phyloP scores from a whole-genome alignment of 148 eudicot genomes.

The Tetragonia tetragonoides region DNA sequence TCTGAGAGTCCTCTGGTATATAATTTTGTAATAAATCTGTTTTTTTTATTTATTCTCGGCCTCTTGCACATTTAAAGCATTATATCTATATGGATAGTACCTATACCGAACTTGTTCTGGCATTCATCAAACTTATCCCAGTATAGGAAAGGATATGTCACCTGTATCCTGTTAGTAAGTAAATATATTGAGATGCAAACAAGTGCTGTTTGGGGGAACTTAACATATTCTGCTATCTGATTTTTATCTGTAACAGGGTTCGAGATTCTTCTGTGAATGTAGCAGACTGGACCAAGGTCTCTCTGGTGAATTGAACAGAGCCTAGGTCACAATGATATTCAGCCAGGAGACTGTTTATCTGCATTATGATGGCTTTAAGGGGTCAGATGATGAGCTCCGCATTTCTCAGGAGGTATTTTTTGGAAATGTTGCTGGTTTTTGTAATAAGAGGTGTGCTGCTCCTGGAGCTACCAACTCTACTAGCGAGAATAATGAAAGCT shows the following conservation, averaged over 20 bases:
- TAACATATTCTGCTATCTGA: slow-evolving; percentile 1
- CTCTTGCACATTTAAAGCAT: not conserved
- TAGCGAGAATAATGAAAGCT: slow-evolving; percentile 35
- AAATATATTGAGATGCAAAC: not conserved
- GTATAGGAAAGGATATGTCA: not conserved
- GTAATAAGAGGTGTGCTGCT: slow-evolving; percentile 36
- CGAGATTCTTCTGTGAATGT: not conserved
- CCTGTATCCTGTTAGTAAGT: not conserved
- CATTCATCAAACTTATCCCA: not conserved
- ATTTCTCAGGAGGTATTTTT: slow-evolving; percentile 66
- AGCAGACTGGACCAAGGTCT: not conserved
- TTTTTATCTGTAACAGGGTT: slow-evolving; percentile 19
- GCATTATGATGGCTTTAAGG: slow-evolving; percentile 70
- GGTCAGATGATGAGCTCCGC: slow-evolving; percentile 53
- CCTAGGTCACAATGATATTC: slow-evolving; percentile 20
- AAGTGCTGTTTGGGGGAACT: not conserved
- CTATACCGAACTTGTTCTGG: not conserved
- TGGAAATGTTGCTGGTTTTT: slow-evolving; percentile 33
- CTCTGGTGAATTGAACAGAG: not conserved
- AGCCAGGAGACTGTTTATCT: slow-evolving; percentile 24
- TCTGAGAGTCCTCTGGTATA: not conserved
- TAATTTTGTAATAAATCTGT: too few species aligned
- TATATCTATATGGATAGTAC: too few species aligned
- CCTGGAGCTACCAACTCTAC: slow-evolving; percentile 35
- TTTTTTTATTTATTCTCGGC: too few species aligned